Percentiles rank a stretch among this genome's conserved stretches.
Evolutionary conservation across 2,329 filamentous ascomycete species (phyloP).

Genomic region (Colletotrichum agaves): DNA sequence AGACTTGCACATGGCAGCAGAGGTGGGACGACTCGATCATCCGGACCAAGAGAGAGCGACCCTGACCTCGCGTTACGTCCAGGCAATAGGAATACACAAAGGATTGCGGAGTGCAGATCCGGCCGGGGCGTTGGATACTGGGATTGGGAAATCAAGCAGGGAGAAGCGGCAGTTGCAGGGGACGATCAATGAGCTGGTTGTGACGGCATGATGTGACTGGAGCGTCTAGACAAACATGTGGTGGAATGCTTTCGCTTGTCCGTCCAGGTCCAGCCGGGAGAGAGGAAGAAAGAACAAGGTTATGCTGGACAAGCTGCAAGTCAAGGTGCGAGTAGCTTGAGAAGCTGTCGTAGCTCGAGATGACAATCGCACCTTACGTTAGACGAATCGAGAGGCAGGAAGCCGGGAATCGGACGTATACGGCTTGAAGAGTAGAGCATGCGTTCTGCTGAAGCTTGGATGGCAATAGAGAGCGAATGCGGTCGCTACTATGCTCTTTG

Average conservation of each 20-base stretch:
- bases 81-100: slow-evolving; percentile 7
- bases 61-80: neutral
- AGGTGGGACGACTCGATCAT: slow-evolving; percentile 30
- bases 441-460: neutral
- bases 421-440: neutral
- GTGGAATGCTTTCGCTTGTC: slow-evolving; percentile 31
- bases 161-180: slow-evolving; percentile 17
- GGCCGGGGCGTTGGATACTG: slow-evolving; percentile 11
- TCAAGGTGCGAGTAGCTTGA: neutral
- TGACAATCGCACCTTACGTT: slow-evolving; percentile 6
- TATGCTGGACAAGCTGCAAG: neutral
- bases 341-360: neutral
- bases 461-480: slow-evolving; percentile 1
- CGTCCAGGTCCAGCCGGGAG: slow-evolving; percentile 12
- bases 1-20: slow-evolving; percentile 24
- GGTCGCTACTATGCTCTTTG: neutral
- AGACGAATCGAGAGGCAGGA: slow-evolving; percentile 12
- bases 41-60: slow-evolving; percentile 17
- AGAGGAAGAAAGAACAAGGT: slow-evolving; percentile 10
- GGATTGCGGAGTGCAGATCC: slow-evolving; percentile 14
- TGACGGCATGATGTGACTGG: slow-evolving; percentile 35
- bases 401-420: slow-evolving; percentile 1
- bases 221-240: slow-evolving; percentile 37
- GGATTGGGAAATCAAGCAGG: neutral
- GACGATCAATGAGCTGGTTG: slow-evolving; percentile 18